phyloP scores from a whole-genome alignment of 306 rosid genomes.

The Cucurbita ficifolia region DNA sequence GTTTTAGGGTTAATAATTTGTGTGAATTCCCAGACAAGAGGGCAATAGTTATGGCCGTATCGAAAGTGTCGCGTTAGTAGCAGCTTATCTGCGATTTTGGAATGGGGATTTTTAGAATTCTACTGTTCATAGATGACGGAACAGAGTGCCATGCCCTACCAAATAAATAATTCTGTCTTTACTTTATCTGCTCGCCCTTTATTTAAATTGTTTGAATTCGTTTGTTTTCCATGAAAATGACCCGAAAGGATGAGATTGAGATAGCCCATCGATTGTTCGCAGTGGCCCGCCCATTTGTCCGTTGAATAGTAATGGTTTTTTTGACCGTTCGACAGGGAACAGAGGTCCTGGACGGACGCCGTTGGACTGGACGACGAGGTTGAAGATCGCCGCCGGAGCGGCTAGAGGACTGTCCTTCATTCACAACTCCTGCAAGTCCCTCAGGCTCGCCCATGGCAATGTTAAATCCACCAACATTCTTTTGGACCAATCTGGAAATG shows the following conservation, averaged over 20 bases:
- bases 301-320: constrained; percentile 5
- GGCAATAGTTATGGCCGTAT: neutral
- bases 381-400: constrained; percentile 61
- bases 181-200: constrained; percentile 12
- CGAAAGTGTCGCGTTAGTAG: neutral
- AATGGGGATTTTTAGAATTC: neutral
- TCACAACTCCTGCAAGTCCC: constrained; percentile 57
- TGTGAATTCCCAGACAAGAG: neutral
- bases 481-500: constrained; percentile 38
- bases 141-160: neutral
- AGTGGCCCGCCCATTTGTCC: neutral
- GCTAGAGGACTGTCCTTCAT: constrained; percentile 66
- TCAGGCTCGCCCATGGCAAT: constrained; percentile 57
- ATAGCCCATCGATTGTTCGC: neutral
- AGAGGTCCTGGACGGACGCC: constrained; percentile 92
- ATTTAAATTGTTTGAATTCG: neutral
- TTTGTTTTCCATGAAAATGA: constrained; percentile 5
- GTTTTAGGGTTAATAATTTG: neutral
- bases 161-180: constrained; percentile 10
- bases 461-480: constrained; percentile 73
- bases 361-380: constrained; percentile 75
- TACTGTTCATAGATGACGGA: neutral
- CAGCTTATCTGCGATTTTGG: neutral
- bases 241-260: constrained; percentile 9
- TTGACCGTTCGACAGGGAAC: constrained; percentile 32